Conservation (phyloP, 2,329 filamentous ascomycete species). For the Clonostachys sp. region DNA sequence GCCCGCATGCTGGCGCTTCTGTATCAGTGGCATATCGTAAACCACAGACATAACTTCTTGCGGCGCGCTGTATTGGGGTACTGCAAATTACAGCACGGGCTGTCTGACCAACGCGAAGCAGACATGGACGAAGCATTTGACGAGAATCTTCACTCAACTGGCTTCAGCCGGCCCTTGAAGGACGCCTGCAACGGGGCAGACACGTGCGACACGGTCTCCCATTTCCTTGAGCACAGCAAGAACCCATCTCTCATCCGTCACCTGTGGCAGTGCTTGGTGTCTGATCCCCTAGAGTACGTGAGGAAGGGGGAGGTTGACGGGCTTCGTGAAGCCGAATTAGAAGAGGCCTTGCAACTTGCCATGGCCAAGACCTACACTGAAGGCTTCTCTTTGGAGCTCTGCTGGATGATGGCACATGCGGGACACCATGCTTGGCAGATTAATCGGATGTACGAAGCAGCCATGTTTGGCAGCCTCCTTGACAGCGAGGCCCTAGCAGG, state of each 20-base stretch:
- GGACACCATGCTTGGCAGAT: conserved; percentile 20
- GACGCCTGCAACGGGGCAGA: conserved; percentile 10
- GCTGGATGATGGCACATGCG: conserved; percentile 11
- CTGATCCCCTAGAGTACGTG: conserved; percentile 9
- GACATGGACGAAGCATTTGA: conserved; percentile 23
- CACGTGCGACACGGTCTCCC: conserved; percentile 9
- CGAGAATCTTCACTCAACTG: conserved; percentile 14
- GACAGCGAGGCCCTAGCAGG: conserved; percentile 17
- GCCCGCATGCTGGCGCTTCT: conserved; percentile 20
- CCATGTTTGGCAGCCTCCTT: conserved; percentile 24
- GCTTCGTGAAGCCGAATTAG: conserved; percentile 5
- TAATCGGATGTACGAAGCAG: conserved; percentile 21
- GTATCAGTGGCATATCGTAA: conserved; percentile 23
- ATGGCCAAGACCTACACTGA: conserved; percentile 14
- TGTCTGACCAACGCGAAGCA: conserved; percentile 7
- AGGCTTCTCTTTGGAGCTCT: conserved; percentile 7
- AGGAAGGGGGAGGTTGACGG: conserved; percentile 8
- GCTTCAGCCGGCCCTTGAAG: conserved; percentile 12
- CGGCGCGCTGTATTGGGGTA: conserved; percentile 20
- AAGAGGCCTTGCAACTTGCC: conserved; percentile 5
- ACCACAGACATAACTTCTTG: conserved; percentile 22
- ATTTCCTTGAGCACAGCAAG: conserved; percentile 4
- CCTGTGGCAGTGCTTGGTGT: conserved; percentile 9
- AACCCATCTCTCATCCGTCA: conserved; percentile 4
- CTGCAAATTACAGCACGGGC: conserved; percentile 1